These are phyloP conservation scores for Hyaloscypha finlandica DNA, from an alignment of 495 filamentous ascomycete species.

Conservation along the genomic window DNA sequence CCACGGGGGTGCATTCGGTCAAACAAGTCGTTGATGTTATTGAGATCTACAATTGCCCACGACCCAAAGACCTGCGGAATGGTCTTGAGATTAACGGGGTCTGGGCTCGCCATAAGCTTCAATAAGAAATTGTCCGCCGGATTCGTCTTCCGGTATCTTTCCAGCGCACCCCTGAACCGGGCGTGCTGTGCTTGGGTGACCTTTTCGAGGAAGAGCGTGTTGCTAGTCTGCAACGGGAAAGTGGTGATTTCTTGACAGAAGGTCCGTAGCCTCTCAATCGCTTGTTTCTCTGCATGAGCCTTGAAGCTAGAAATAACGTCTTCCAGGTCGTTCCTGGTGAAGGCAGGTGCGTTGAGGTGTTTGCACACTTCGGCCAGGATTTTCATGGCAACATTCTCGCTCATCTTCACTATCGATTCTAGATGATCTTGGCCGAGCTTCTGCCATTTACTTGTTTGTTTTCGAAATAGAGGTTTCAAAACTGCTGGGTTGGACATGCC, in stretches of 20 bases:
- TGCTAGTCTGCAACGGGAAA: constrained; percentile 26
- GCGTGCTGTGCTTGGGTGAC: constrained; percentile 18
- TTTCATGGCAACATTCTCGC: not conserved
- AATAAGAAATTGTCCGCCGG: not conserved
- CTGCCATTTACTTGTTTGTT: constrained; percentile 29
- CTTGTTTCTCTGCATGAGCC: not conserved
- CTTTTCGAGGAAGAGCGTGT: constrained; percentile 20
- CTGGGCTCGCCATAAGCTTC: not conserved
- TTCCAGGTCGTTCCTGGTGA: constrained; percentile 2
- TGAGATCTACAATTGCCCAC: constrained; percentile 14
- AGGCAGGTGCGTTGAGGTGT: not conserved
- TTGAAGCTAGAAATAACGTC: constrained; percentile 1
- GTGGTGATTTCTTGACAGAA: constrained; percentile 15
- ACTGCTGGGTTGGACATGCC: constrained; percentile 30
- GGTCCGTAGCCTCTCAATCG: constrained; percentile 6
- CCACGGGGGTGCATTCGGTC: constrained; percentile 28
- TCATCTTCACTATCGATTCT: constrained; percentile 3
- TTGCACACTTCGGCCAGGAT: not conserved
- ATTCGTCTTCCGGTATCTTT: constrained; percentile 17
- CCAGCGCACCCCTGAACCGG: constrained; percentile 25
- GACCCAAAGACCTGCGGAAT: not conserved
- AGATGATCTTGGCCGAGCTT: constrained; percentile 21
- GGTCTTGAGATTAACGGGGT: not conserved
- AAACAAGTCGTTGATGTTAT: constrained; percentile 21
- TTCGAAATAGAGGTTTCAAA: constrained; percentile 27